Conservation (phyloP, 345 rosid genomes). For the Pistacia vera region DNA sequence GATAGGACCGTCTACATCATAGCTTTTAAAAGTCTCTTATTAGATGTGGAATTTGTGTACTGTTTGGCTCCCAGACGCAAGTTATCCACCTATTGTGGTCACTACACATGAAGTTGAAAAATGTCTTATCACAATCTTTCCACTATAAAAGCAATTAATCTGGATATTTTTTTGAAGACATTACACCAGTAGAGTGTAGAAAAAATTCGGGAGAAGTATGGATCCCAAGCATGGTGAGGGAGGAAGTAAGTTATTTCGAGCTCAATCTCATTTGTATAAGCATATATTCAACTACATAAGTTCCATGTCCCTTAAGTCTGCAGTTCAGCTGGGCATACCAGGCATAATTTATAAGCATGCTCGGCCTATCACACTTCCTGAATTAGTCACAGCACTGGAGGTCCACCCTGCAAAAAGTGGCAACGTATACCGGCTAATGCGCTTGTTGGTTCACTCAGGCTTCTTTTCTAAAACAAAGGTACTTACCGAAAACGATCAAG, state of each 20-base stretch:
- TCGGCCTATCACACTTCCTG: slow-evolving; percentile 41
- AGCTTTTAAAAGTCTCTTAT: too few relatives aligned
- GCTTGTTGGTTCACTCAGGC: slow-evolving; percentile 39
- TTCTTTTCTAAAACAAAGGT: slow-evolving; percentile 31
- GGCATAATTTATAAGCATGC: slow-evolving; percentile 42
- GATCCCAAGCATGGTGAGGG: background rate
- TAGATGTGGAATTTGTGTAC: too few relatives aligned
- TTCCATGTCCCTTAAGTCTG: slow-evolving; percentile 53
- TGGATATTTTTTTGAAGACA: background rate
- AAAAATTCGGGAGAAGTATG: slow-evolving; percentile 5
- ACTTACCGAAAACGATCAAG: background rate
- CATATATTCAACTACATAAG: slow-evolving; percentile 37
- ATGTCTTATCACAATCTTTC: too few relatives aligned
- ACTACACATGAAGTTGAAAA: too few relatives aligned
- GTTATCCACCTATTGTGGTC: too few relatives aligned
- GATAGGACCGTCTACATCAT: too few relatives aligned
- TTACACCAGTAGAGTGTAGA: background rate
- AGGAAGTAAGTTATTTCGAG: slow-evolving; percentile 31
- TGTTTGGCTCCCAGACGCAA: too few relatives aligned
- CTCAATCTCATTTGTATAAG: slow-evolving; percentile 45
- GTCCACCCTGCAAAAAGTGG: slow-evolving; percentile 32
- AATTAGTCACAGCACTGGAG: slow-evolving; percentile 36
- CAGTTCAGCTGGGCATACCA: slow-evolving; percentile 47
- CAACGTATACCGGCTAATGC: slow-evolving; percentile 41
- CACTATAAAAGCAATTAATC: too few relatives aligned